A percentile compares a stretch with the other conserved stretches of the same genome.
Conservation (phyloP, 2,329 filamentous ascomycete species). For the Ceratocystis destructans region DNA sequence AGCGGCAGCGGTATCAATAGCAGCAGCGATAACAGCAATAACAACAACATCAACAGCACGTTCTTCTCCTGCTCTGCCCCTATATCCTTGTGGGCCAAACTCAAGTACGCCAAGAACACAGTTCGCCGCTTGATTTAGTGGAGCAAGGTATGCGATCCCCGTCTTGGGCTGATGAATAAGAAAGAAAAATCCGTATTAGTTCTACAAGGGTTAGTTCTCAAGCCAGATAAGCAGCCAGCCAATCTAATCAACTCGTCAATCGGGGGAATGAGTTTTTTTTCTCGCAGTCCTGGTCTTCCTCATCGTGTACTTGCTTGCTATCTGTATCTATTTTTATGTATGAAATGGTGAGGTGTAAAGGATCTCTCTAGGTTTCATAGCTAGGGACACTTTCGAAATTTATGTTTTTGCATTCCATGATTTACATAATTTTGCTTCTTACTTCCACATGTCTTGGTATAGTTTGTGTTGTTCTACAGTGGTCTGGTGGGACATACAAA, state of each 20-base stretch:
- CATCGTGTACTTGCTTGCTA: slow-evolving; percentile 7
- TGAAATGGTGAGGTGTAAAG: slow-evolving; percentile 13
- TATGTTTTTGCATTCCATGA: neutral
- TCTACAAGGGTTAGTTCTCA: slow-evolving; percentile 1
- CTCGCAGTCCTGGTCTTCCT: slow-evolving; percentile 6
- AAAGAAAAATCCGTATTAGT: neutral
- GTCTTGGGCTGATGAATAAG: neutral
- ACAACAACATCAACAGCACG: neutral
- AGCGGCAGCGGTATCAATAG: no score
- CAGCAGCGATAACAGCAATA: no score
- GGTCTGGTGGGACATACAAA: neutral
- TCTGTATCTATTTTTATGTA: slow-evolving; percentile 9
- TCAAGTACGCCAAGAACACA: neutral
- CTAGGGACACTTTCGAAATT: neutral
- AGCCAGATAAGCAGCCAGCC: neutral
- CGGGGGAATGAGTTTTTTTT: neutral
- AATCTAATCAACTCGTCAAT: neutral
- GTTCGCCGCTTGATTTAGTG: neutral
- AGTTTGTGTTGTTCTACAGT: neutral
- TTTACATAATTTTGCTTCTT: neutral
- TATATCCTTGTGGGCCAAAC: neutral
- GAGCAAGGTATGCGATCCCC: neutral
- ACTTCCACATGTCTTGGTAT: neutral
- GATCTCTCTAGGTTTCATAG: neutral
- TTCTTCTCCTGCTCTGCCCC: slow-evolving; percentile 8